Evolutionary conservation across 2,329 filamentous ascomycete genomes (phyloP), one percentile per base, ranked within the genome.

Genomic region (Sporothrix pseudoabietina): DNA sequence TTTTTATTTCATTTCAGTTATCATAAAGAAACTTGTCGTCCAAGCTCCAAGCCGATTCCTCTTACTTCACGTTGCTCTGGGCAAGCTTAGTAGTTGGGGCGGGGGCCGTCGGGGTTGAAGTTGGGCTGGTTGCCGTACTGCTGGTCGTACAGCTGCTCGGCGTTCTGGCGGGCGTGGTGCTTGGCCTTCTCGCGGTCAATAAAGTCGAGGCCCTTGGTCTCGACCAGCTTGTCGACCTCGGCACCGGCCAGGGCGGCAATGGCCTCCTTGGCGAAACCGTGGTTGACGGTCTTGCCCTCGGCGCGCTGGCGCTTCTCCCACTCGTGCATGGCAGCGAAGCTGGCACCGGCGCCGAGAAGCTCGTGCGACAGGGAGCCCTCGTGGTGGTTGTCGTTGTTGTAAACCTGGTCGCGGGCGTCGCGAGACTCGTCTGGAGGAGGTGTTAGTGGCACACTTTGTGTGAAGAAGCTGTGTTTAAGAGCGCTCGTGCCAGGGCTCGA

Each of bases 321-420:
- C 30, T 90, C 84, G 86, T 94, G 94, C 87, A 95, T 92, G 78
- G 90, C 93, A 76, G 89, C 90, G 80, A 95, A 95, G 75, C 91
- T 89, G 73, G 92, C 92, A 73, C 89, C 93, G 75, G 92, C 92
- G 76, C 90, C 92, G 72, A 94, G 80, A 66, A 93, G 79, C 84
- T 96, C 92, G 83, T 95, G 92, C 77, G 87, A 87, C 79, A 92
- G 83, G 79, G 87, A 87, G 78, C 87, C 85, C 82, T 92, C 83
- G 83, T 92, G 85, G 44, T 73, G 69, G 63, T 75, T n/a, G 70
- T 81, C 75, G 71, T 79, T 69, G 69, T 74, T 77, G 78, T 86
- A 83, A 74, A 84, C 78, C 76, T 84, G 77, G 75, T 86, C 81
- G 77, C 83, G 84, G n/a, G 82, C 78, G 26, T 82, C 76, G 75